phyloP scores from a whole-genome alignment of 169 alveolate genomes.

The Eimeria falciformis region DNA sequence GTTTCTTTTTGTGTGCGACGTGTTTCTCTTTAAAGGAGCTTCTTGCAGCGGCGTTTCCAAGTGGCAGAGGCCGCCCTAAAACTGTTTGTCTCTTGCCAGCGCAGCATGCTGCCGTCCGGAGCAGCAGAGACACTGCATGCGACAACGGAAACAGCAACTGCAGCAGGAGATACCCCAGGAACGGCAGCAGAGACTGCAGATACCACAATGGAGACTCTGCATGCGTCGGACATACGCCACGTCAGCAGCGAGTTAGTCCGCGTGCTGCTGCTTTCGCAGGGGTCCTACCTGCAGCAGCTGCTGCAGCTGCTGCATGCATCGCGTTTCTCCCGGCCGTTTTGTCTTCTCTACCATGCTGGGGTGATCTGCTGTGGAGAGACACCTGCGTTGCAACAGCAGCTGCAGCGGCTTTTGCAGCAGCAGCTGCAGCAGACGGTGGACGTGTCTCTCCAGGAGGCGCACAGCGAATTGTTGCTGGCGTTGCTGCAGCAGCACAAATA shows the following conservation, averaged over 20 bases:
- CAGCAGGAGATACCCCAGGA: neutral
- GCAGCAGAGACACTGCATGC: conserved; percentile 7
- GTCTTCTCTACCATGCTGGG: conserved; percentile 37
- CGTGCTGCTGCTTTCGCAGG: conserved; percentile 35
- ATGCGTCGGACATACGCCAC: conserved; percentile 49
- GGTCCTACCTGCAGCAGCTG: conserved; percentile 15
- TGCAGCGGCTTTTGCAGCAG: conserved; percentile 55
- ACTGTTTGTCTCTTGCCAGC: conserved; percentile 55
- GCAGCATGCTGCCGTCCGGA: conserved; percentile 10
- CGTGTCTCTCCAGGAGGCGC: conserved; percentile 33
- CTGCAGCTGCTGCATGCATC: conserved; percentile 49
- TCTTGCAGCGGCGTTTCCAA: conserved; percentile 63
- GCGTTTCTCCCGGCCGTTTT: conserved; percentile 21
- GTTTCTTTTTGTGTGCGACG: too few relatives aligned
- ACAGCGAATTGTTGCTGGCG: conserved; percentile 38
- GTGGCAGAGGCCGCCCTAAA: conserved; percentile 46
- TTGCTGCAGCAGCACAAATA: conserved; percentile 43
- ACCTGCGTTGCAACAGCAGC: conserved; percentile 59
- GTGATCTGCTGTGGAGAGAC: conserved; percentile 14
- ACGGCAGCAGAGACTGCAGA: neutral
- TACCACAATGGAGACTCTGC: neutral
- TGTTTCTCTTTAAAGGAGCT: conserved; percentile 32
- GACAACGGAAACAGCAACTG: conserved; percentile 5
- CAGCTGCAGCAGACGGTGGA: conserved; percentile 59
- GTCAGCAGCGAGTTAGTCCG: conserved; percentile 66